A percentile compares a stretch with the other conserved stretches of the same genome.
These are phyloP conservation scores for Beauveria brongniartii DNA, from an alignment of 2,329 filamentous ascomycete genomes.

Conservation along the genomic window DNA sequence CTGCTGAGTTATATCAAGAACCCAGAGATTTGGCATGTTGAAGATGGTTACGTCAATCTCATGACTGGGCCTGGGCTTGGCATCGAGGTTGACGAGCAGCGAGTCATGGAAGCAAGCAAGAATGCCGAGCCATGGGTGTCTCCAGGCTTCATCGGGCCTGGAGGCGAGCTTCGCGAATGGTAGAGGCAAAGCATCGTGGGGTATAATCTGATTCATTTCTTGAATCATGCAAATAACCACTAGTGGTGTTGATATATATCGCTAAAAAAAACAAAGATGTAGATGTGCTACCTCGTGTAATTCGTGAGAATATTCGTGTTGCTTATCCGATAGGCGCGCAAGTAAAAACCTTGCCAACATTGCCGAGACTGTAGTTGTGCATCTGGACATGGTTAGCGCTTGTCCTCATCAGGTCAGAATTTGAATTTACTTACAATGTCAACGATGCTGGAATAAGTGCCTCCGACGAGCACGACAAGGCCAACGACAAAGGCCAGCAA, in stretches of 20 bases:
- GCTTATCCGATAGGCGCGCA: constrained; percentile 16
- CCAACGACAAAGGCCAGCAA: constrained; percentile 22
- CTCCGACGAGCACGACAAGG: constrained; percentile 24
- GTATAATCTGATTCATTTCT: not conserved
- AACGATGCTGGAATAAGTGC: constrained; percentile 25
- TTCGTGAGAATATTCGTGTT: not conserved
- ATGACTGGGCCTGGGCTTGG: constrained; percentile 55
- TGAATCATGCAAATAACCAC: not conserved
- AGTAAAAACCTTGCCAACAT: constrained; percentile 21
- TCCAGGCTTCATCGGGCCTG: constrained; percentile 60
- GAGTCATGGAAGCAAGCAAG: constrained; percentile 50
- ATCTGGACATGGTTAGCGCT: constrained; percentile 16
- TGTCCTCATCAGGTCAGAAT: not conserved
- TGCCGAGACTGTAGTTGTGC: constrained; percentile 19
- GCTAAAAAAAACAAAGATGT: not conserved
- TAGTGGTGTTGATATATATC: not conserved
- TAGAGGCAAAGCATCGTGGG: constrained; percentile 24
- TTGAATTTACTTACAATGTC: constrained; percentile 21
- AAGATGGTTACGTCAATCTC: constrained; percentile 56
- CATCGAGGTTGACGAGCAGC: constrained; percentile 63
- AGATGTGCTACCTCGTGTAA: not conserved
- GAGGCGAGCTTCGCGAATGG: constrained; percentile 62
- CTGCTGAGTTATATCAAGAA: constrained; percentile 59
- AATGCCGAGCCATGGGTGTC: constrained; percentile 56
- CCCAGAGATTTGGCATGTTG: constrained; percentile 55